Evolutionary conservation across 495 filamentous ascomycete species (phyloP).

Genomic region (Xylaria cubensis): DNA sequence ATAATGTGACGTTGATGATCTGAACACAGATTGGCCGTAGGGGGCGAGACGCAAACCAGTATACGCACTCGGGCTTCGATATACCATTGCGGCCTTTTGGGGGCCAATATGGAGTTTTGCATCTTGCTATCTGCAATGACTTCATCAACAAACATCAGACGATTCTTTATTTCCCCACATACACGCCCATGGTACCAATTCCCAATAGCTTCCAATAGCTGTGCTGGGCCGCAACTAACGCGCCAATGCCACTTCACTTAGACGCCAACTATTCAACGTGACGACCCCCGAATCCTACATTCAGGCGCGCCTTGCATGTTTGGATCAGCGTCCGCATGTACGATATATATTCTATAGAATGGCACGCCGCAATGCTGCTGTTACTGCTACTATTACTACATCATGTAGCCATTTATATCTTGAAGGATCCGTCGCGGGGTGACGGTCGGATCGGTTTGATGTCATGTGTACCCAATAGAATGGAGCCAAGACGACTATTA

Average conservation of each 20-base stretch:
- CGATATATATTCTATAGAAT: background rate
- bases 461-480: background rate
- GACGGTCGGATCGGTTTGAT: background rate
- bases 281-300: background rate
- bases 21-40: background rate
- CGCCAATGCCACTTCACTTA: background rate
- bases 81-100: background rate
- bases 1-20: background rate
- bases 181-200: background rate
- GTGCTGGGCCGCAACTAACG: background rate
- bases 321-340: background rate
- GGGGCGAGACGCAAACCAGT: background rate
- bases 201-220: background rate
- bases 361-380: background rate
- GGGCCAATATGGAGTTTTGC: background rate
- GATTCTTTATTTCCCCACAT: background rate
- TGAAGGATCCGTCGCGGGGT: background rate
- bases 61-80: background rate
- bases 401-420: conserved; percentile 21
- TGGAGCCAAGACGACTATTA: background rate
- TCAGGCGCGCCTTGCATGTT: background rate
- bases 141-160: background rate
- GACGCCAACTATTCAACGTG: background rate
- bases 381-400: background rate
- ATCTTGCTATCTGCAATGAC: background rate